Percentiles rank a stretch among this genome's conserved stretches.
Evolutionary conservation across 2,329 filamentous ascomycete genomes (phyloP).

Genomic region (Ophiosphaerella narmari): DNA sequence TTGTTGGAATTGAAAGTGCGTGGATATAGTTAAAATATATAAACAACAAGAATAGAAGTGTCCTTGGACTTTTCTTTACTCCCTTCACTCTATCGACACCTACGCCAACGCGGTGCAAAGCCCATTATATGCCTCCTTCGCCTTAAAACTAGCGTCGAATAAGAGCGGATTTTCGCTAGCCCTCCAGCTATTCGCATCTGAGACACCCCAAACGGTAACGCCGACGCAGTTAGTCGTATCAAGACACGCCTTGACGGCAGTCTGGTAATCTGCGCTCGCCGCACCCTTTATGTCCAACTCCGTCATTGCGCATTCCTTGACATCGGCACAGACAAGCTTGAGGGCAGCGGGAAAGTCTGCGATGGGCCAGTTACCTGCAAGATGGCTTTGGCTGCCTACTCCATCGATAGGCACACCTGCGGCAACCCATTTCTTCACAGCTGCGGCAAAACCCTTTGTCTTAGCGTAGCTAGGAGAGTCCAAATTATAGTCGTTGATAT

Average conservation of each 20-base stretch:
- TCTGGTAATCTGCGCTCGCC: conserved; percentile 61
- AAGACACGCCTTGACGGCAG: conserved; percentile 60
- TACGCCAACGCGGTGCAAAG: conserved; percentile 22
- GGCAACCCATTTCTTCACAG: conserved; percentile 67
- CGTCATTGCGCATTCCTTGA: conserved; percentile 66
- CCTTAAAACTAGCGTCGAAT: conserved; percentile 48
- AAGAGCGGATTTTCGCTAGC: conserved; percentile 45
- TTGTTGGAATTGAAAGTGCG: no score
- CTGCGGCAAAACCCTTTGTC: conserved; percentile 57
- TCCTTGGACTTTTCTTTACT: neutral
- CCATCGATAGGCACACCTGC: conserved; percentile 68
- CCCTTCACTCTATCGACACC: neutral
- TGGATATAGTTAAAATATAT: no score
- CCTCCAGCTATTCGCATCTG: conserved; percentile 52
- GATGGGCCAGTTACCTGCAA: conserved; percentile 47
- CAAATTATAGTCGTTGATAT: conserved; percentile 74
- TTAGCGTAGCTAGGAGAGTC: conserved; percentile 65
- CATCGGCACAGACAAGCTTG: conserved; percentile 56
- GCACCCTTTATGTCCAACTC: conserved; percentile 70
- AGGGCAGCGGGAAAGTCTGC: neutral
- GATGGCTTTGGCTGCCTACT: conserved; percentile 64
- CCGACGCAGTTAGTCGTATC: conserved; percentile 64
- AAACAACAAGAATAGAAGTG: no score
- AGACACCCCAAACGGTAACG: conserved; percentile 65
- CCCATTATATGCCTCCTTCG: conserved; percentile 49